Conservation (phyloP, 2,329 filamentous ascomycete species). For the Pseudogymnoascus sp. region DNA sequence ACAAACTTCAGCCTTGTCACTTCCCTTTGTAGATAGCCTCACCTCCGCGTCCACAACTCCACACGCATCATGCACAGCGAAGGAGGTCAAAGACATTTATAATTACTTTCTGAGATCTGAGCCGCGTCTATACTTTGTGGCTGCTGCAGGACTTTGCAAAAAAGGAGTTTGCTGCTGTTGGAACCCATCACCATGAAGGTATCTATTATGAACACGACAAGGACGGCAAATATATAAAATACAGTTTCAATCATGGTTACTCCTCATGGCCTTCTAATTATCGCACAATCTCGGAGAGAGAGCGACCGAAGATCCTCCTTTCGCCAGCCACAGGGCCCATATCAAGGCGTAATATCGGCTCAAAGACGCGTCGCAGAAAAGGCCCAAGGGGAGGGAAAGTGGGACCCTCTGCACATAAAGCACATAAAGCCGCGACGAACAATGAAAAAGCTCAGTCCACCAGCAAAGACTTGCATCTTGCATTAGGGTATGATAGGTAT, state of each 20-base stretch:
- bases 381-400: neutral
- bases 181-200: neutral
- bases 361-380: slow-evolving; percentile 5
- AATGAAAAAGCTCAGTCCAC: slow-evolving; percentile 2
- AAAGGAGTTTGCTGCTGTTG: neutral
- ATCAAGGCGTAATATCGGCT: neutral
- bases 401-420: slow-evolving; percentile 2
- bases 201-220: neutral
- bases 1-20: neutral
- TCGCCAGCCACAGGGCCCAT: slow-evolving; percentile 1
- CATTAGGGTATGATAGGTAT: neutral
- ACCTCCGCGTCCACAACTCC: neutral
- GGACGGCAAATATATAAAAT: neutral
- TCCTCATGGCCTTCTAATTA: neutral
- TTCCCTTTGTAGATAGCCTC: neutral
- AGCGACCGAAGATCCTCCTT: neutral
- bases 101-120: neutral
- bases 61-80: neutral
- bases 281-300: neutral
- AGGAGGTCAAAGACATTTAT: slow-evolving; percentile 4
- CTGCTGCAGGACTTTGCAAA: neutral
- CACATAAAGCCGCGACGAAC: neutral
- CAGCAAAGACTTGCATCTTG: neutral
- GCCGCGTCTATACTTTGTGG: neutral
- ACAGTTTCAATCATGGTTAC: neutral